Conservation (phyloP, 305 asterid species). For the Rubia peregrina region DNA sequence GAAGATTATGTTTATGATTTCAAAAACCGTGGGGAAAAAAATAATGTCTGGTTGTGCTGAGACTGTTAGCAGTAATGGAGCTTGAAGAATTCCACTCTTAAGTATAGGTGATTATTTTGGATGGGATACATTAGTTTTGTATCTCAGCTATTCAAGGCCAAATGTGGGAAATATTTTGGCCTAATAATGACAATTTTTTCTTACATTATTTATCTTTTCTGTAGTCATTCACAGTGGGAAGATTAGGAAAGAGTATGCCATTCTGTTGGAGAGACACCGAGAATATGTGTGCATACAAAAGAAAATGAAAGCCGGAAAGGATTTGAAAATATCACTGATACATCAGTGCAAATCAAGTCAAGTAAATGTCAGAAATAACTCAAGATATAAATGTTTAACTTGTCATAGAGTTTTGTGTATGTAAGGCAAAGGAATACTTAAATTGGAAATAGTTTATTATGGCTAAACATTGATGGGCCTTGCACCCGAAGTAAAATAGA, state of each 20-base stretch:
- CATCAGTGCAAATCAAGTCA: constrained; percentile 67
- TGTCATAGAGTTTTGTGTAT: not conserved
- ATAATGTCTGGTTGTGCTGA: constrained; percentile 92
- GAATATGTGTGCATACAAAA: constrained; percentile 77
- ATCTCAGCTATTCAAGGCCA: no score
- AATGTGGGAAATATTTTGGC: no score
- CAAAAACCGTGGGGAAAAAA: constrained; percentile 92
- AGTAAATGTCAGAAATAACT: constrained; percentile 32
- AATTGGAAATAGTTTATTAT: not conserved
- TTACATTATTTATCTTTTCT: no score
- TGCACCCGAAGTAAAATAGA: not conserved
- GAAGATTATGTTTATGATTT: constrained; percentile 91
- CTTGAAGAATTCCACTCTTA: no score
- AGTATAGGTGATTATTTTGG: no score
- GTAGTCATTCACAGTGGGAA: no score
- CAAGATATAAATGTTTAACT: not conserved
- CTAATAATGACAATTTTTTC: no score
- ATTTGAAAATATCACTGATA: constrained; percentile 32
- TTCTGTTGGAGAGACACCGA: constrained; percentile 46
- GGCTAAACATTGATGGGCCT: not conserved
- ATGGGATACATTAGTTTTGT: no score
- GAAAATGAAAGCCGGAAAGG: constrained; percentile 53
- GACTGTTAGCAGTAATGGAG: no score
- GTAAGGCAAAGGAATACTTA: no score
- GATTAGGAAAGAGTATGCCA: constrained; percentile 60